Conservation (phyloP, 2,329 filamentous ascomycete genomes). For the Apiospora rasikravindrae region DNA sequence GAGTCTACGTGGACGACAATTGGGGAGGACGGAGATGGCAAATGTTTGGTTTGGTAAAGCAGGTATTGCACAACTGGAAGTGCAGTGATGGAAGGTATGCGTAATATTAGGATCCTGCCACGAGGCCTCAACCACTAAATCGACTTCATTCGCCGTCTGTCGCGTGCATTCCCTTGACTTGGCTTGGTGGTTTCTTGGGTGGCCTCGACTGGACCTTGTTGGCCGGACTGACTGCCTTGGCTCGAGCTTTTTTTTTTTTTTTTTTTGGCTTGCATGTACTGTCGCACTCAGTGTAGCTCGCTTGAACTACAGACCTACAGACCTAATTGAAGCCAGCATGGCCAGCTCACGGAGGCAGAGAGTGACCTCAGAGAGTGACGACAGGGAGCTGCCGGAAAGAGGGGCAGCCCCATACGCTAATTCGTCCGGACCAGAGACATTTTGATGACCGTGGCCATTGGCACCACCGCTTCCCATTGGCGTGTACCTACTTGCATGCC, state of each 20-base stretch:
- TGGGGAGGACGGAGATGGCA: background rate
- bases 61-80: background rate
- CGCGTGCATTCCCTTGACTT: background rate
- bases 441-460: background rate
- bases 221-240: background rate
- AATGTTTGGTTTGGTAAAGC: background rate
- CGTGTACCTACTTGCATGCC: conserved; percentile 8
- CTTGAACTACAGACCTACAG: background rate
- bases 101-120: background rate
- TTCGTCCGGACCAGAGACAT: background rate
- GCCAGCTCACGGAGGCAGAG: too few relatives aligned
- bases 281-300: background rate
- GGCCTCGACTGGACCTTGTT: background rate
- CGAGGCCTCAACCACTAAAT: background rate
- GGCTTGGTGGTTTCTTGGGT: conserved; percentile 3
- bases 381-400: conserved; percentile 7
- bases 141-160: background rate
- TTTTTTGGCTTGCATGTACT: background rate
- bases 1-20: background rate
- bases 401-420: conserved; percentile 7
- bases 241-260: conserved; percentile 1
- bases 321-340: background rate
- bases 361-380: background rate
- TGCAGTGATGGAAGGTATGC: background rate
- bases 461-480: background rate